Conservation (phyloP, 2,329 filamentous ascomycete genomes). For the Neopestalotiopsis sp. region DNA sequence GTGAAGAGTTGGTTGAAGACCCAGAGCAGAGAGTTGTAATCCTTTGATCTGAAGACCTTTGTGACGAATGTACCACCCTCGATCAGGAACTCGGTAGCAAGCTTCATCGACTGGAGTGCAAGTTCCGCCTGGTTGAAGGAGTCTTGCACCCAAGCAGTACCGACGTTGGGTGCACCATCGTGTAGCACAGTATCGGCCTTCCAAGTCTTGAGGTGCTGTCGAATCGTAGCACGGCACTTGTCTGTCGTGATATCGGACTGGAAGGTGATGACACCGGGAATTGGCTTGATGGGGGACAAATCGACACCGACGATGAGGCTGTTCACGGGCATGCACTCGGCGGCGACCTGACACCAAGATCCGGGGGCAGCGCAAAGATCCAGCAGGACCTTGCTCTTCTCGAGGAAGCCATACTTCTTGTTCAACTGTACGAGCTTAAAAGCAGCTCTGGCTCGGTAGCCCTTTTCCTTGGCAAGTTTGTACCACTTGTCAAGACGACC, state of each 20-base stretch:
- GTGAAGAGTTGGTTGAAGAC: constrained; percentile 96
- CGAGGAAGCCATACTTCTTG: constrained; percentile 98
- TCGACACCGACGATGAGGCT: constrained; percentile 95
- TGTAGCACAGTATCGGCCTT: constrained; percentile 96
- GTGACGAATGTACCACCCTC: constrained; percentile 94
- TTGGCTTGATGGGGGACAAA: constrained; percentile 92
- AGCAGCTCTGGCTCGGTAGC: constrained; percentile 91
- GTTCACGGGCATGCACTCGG: constrained; percentile 90
- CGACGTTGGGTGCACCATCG: constrained; percentile 96
- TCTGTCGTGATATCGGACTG: constrained; percentile 98
- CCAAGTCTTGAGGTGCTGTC: constrained; percentile 90
- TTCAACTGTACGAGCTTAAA: constrained; percentile 99
- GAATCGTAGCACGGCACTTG: constrained; percentile 89
- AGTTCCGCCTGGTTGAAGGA: constrained; percentile 97
- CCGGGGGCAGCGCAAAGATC: constrained; percentile 98
- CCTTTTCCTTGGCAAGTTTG: constrained; percentile 97
- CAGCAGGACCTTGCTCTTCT: constrained; percentile 93
- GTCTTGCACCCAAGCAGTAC: constrained; percentile 97
- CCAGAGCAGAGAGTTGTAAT: constrained; percentile 96
- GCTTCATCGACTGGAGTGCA: constrained; percentile 85
- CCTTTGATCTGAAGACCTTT: constrained; percentile 96
- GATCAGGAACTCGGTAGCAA: constrained; percentile 90
- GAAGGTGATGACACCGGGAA: constrained; percentile 92
- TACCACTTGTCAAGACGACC: constrained; percentile 99
- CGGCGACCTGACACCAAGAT: constrained; percentile 96